Evolutionary conservation across 1,284 basidiomycete genomes (phyloP), one percentile per base, ranked within the genome.

Genomic region (Malassezia slooffiae): DNA sequence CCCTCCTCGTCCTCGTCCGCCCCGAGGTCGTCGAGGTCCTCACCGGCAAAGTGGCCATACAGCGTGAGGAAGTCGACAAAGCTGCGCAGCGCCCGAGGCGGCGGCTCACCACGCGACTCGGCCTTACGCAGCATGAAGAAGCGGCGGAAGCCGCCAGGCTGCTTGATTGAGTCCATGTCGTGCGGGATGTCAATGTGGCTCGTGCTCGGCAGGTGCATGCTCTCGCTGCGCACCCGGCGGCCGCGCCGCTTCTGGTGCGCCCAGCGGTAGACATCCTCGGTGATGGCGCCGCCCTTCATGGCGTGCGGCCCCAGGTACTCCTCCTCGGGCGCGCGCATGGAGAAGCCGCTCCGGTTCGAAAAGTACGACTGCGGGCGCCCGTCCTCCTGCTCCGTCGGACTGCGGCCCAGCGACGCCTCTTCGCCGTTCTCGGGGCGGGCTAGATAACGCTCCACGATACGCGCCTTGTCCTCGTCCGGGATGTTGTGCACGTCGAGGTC

Each of bases 11-110:
- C 53, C 10, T 61, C 58, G 3, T 60, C 57, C 11, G 63, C 63
- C n/a, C n/a, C n/a, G 3, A 59, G 41, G 17, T 66, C 62, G 17
- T 65, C 53, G 17, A 68, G 50, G 31, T 59, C 54, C 36, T 67
- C 63, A 28, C 62, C 63, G 19, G 58, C 62, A 52, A 64, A 68
- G 40, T 68, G 63, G 22, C 65, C 64, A 40, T 67, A 67, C 13
- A 65, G 43, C 43, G 52, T 60, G 23, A 68, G 52, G 43, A 68
- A 68, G 35, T 68, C 65, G 48, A 68, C 62, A 34, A 68, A 68
- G 46, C 55, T 60, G 35, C 58, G 51, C n/a, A 68, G 40, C 4
- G 62, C 64, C 20, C 64, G 38, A 3, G 65, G 65, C 13, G 59
- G 52, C 7, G 60, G 47, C 11, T 60, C 52, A 13, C 65, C 65